These are phyloP conservation scores for Brettanomyces nanus DNA, from an alignment of 805 yeast genomes.

Conservation along the genomic window DNA sequence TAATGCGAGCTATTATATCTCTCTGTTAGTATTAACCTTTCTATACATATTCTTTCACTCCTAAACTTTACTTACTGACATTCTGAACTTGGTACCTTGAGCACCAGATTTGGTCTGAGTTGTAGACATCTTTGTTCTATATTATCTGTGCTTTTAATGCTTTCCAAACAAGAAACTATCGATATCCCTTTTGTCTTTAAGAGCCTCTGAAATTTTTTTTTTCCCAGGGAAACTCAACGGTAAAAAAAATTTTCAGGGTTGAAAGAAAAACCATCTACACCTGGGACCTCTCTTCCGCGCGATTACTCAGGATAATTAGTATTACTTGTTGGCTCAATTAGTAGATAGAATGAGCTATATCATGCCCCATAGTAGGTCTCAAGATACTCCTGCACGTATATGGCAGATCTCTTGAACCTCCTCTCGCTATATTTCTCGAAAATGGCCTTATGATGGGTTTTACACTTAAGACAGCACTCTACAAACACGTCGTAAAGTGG, in stretches of 20 bases:
- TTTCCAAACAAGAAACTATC: too few relatives aligned
- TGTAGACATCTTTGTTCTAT: constrained; percentile 4
- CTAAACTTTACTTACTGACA: constrained; percentile 73
- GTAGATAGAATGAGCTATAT: too few relatives aligned
- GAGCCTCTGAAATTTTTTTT: too few relatives aligned
- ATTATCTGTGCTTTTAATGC: constrained; percentile 1
- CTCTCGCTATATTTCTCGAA: constrained; percentile 86
- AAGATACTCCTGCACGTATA: constrained; percentile 72
- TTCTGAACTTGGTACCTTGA: constrained; percentile 99
- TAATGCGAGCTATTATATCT: constrained; percentile 82
- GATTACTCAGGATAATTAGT: too few relatives aligned
- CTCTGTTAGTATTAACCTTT: constrained; percentile 1
- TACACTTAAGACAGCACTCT: constrained; percentile 56
- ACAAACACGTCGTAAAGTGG: constrained; percentile 71
- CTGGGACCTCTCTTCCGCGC: too few relatives aligned
- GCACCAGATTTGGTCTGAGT: constrained; percentile 55
- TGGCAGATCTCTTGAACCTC: constrained; percentile 70
- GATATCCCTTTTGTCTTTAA: too few relatives aligned
- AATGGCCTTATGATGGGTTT: constrained; percentile 65
- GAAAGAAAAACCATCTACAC: too few relatives aligned
- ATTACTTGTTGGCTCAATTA: not conserved
- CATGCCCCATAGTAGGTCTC: constrained; percentile 3
- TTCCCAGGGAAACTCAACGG: too few relatives aligned
- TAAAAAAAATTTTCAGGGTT: too few relatives aligned
- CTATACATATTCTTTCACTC: too few relatives aligned